phyloP scores from a whole-genome alignment of 768 basidiomycete species.

The Heimioporus sp. region DNA sequence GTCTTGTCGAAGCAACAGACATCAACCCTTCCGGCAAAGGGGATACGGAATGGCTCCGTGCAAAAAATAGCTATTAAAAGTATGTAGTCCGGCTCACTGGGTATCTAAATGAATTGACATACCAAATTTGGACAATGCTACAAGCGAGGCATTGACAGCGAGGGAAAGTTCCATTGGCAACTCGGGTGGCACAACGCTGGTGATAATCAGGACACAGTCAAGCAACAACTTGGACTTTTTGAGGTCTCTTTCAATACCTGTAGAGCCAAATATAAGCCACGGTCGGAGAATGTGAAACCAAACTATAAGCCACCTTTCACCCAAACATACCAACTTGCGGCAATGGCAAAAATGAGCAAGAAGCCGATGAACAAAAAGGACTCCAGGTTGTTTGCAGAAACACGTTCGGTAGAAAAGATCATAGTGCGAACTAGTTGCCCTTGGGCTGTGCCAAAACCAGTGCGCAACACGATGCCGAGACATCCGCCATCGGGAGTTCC shows the following conservation, averaged over 20 bases:
- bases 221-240: slow-evolving; percentile 94
- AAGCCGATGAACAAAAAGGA: slow-evolving; percentile 98
- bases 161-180: slow-evolving; percentile 96
- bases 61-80: slow-evolving; percentile 84
- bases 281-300: not conserved
- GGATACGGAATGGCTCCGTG: slow-evolving; percentile 98
- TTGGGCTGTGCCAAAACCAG: slow-evolving; percentile 96
- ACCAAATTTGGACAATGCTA: slow-evolving; percentile 93
- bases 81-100: not conserved
- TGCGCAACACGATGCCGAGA: slow-evolving; percentile 88
- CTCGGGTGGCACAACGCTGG: slow-evolving; percentile 97
- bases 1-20: slow-evolving; percentile 99
- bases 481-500: slow-evolving; percentile 90
- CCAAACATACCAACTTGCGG: slow-evolving; percentile 99
- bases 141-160: slow-evolving; percentile 93
- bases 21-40: slow-evolving; percentile 92
- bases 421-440: slow-evolving; percentile 97
- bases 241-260: slow-evolving; percentile 87
- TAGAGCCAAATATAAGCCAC: slow-evolving; percentile 4
- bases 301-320: slow-evolving; percentile 65
- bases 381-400: slow-evolving; percentile 95
- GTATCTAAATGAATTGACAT: slow-evolving; percentile 25
- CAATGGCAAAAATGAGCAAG: slow-evolving; percentile 94
- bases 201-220: slow-evolving; percentile 95
- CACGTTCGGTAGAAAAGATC: slow-evolving; percentile 97